Evolutionary conservation across 2,329 filamentous ascomycete species (phyloP), one percentile per base, ranked within the genome.

Genomic region (Cytospora schulzeri): DNA sequence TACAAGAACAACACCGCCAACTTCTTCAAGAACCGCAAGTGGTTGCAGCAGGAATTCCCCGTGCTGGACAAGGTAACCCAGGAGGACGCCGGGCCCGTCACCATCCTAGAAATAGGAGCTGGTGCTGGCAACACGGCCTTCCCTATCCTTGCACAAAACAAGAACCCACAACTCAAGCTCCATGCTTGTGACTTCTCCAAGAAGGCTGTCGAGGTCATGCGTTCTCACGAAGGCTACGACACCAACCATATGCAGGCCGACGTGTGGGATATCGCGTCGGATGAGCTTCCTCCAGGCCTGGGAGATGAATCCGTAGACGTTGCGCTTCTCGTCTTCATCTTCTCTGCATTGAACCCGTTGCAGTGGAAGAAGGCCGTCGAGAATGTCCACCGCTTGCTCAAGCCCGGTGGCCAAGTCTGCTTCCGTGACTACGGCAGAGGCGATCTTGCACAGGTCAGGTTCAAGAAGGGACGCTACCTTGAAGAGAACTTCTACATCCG

Each of bases 11-110:
- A 99, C 78, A 91, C 91, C 24, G 86, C 89, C 72, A 98, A 98
- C 74, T 99, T 99, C 79, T 99, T 99, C 87, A 99, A 99, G 79
- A 91, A 99, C 75, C 87, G 95, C 68, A 98, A 98, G 76, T 99
- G 95, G 95, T 81, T 99, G 35, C 90, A 91, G 69, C 94, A 98
- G 76, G 95, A 99, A 76, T 99, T 99, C 69, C 95, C 95, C 0
- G 80, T 98, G 4, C 80, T 99, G n/a, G 86, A 84, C 28, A 85
- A 91, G 64, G 84, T 97, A 58, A 94, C 91, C 15, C 80, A 83
- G 64, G 84, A 87, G 68, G 88, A 88, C 64, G 88, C 89, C 2
- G 92, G 91, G 4, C 83, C 84, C 28, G 83, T 88, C 64, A 85
- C 88, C 11, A 78, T 99, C 56, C 81, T 99, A 50, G 95, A 99